These are phyloP conservation scores for Leucosporidium scottii DNA, from an alignment of 768 basidiomycete genomes.

Conservation along the genomic window DNA sequence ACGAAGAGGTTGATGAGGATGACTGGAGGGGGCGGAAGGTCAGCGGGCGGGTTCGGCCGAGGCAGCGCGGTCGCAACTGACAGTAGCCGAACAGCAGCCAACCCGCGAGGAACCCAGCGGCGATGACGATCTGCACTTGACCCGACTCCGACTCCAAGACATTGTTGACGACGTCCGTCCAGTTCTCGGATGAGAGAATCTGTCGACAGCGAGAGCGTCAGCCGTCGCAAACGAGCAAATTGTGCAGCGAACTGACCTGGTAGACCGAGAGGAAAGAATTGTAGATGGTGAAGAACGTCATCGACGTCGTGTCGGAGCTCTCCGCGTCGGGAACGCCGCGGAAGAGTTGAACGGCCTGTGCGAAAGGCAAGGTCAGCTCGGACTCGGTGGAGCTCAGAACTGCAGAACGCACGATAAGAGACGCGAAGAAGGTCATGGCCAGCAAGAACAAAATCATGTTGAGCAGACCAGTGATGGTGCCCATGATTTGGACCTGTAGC, in stretches of 20 bases:
- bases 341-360: slow-evolving; percentile 62
- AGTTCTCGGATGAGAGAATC: slow-evolving; percentile 88
- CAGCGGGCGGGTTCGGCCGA: neutral
- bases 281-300: slow-evolving; percentile 76
- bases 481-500: slow-evolving; percentile 71
- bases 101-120: slow-evolving; percentile 62
- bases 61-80: slow-evolving; percentile 43
- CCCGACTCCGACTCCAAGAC: slow-evolving; percentile 56
- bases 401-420: slow-evolving; percentile 53
- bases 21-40: slow-evolving; percentile 49
- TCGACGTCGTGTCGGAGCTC: slow-evolving; percentile 42
- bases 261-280: slow-evolving; percentile 81
- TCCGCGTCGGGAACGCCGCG: slow-evolving; percentile 58
- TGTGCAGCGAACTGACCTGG: slow-evolving; percentile 40
- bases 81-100: slow-evolving; percentile 94
- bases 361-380: neutral
- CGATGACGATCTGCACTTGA: slow-evolving; percentile 61
- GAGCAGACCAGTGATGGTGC: slow-evolving; percentile 78
- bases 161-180: slow-evolving; percentile 68
- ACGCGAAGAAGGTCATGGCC: slow-evolving; percentile 75
- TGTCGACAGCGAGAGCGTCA: slow-evolving; percentile 42
- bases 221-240: neutral
- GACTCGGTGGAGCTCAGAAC: neutral
- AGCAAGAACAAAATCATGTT: slow-evolving; percentile 91
- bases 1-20: slow-evolving; percentile 93